Percentiles rank a stretch among this genome's conserved stretches.
These are phyloP conservation scores for Annulohypoxylon nitens DNA, from an alignment of 495 filamentous ascomycete genomes.

Conservation along the genomic window DNA sequence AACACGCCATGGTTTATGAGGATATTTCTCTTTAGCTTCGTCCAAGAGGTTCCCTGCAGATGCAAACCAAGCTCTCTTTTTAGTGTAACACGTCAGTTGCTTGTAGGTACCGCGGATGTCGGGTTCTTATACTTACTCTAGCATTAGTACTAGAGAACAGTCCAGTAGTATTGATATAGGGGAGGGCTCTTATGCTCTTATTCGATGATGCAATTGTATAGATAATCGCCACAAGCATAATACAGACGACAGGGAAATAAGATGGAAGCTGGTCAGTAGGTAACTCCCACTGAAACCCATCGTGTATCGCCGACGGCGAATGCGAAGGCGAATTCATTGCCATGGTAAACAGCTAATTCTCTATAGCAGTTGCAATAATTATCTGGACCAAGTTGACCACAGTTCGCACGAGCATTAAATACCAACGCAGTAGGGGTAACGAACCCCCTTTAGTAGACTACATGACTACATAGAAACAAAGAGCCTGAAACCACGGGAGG, in stretches of 20 bases:
- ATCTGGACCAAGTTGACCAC: background rate
- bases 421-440: background rate
- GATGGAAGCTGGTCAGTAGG: background rate
- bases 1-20: conserved; percentile 46
- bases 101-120: background rate
- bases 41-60: conserved; percentile 13
- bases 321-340: conserved; percentile 22
- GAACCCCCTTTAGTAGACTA: background rate
- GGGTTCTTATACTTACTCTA: conserved; percentile 24
- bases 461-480: background rate
- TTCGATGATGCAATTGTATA: conserved; percentile 28
- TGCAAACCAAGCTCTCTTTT: conserved; percentile 19
- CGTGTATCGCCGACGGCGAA: background rate
- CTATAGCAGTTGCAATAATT: background rate
- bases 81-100: conserved; percentile 3
- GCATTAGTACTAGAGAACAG: conserved; percentile 27
- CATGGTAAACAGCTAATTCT: background rate
- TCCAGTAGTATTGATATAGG: conserved; percentile 26
- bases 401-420: background rate
- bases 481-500: background rate
- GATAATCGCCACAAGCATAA: conserved; percentile 15
- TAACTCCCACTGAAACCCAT: conserved; percentile 14
- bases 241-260: conserved; percentile 15
- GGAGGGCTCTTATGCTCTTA: conserved; percentile 25
- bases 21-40: conserved; percentile 34